These are phyloP conservation scores for Cubamyces sp. DNA, from an alignment of 768 basidiomycete species.

Conservation along the genomic window DNA sequence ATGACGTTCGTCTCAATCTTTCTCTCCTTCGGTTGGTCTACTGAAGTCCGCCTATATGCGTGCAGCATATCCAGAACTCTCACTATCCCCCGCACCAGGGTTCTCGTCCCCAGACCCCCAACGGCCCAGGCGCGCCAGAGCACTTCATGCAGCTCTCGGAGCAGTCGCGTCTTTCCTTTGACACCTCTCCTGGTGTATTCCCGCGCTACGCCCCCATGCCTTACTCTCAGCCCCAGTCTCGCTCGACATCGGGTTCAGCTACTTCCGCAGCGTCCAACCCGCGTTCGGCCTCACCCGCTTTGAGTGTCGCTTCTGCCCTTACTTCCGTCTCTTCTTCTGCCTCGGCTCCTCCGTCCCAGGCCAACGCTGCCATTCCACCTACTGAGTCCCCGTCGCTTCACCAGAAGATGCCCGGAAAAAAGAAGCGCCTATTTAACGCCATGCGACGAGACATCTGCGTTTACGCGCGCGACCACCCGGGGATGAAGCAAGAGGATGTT, in stretches of 20 bases:
- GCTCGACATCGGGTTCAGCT: slow-evolving; percentile 50
- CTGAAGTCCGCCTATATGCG: slow-evolving; percentile 22
- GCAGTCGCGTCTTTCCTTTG: background rate
- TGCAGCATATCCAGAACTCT: slow-evolving; percentile 12
- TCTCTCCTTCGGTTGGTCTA: slow-evolving; percentile 5
- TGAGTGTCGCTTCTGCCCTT: slow-evolving; percentile 56
- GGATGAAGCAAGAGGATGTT: slow-evolving; percentile 83
- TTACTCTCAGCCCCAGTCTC: slow-evolving; percentile 34
- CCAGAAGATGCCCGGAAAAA: slow-evolving; percentile 54
- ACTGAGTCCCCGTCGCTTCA: slow-evolving; percentile 25
- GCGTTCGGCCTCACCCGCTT: slow-evolving; percentile 64
- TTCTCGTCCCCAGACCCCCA: slow-evolving; percentile 24
- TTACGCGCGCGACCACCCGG: slow-evolving; percentile 65
- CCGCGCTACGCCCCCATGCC: background rate
- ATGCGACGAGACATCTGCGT: slow-evolving; percentile 79
- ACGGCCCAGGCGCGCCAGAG: slow-evolving; percentile 1
- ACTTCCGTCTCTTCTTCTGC: slow-evolving; percentile 54
- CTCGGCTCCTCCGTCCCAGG: slow-evolving; percentile 38
- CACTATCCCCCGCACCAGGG: slow-evolving; percentile 18
- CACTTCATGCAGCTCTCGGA: slow-evolving; percentile 12
- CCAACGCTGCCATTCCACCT: slow-evolving; percentile 8
- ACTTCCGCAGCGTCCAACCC: slow-evolving; percentile 46
- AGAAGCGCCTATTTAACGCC: slow-evolving; percentile 73
- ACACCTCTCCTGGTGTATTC: slow-evolving; percentile 2
- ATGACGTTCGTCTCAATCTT: slow-evolving; percentile 15